Evolutionary conservation across 2,329 filamentous ascomycete species (phyloP), one percentile per base, ranked within the genome.

Genomic region (Hypoxylon sp.): DNA sequence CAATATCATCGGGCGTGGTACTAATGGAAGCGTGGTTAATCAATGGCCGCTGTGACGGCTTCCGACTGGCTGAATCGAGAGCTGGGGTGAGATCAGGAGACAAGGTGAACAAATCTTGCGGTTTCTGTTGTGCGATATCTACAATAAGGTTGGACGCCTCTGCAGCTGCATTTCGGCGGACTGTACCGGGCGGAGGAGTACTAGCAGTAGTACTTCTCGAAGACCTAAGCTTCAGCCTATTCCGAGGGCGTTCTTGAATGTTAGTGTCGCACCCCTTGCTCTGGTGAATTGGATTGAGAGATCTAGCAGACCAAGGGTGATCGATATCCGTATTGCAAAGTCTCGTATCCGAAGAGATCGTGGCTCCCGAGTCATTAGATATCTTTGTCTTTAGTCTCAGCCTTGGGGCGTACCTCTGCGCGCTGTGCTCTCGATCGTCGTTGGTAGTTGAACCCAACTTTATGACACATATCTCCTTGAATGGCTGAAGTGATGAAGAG

Each of bases 31-130:
- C 40, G 22, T 48, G 30, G 35, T 31, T 27, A n/a, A 46, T 25
- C 13, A 49, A 33, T 40, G n/a, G 20, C 48, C 51, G 55, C 35
- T 67, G 68, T 17, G 68, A 51, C 6, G 66, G 53, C 13, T 69
- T 74, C 37, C 59, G 65, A 31, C 66, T 63, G 17, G 66, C 68
- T 50, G 58, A 61, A 35, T 70, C 61, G 3, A 72, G 27, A n/a
- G 67, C 57, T 25, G 66, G 55, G n/a, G 70, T 66, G 33, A 74
- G 22, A 40, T 72, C 64, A 6, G 64, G 60, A 17, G 75, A 54
- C n/a, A 72, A 33, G 30, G 27, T 74, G 44, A 77, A 77, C 14
- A 78, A 61, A 61, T 78, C 76, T 40, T 65, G 69, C n/a, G 74
- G 71, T 17, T 68, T 68, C 8, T 70, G 70, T 48, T 31, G 60